A percentile compares a stretch with the other conserved stretches of the same genome.
These are phyloP conservation scores for Colletotrichum lupini DNA, from an alignment of 2,329 filamentous ascomycete genomes.

Conservation along the genomic window DNA sequence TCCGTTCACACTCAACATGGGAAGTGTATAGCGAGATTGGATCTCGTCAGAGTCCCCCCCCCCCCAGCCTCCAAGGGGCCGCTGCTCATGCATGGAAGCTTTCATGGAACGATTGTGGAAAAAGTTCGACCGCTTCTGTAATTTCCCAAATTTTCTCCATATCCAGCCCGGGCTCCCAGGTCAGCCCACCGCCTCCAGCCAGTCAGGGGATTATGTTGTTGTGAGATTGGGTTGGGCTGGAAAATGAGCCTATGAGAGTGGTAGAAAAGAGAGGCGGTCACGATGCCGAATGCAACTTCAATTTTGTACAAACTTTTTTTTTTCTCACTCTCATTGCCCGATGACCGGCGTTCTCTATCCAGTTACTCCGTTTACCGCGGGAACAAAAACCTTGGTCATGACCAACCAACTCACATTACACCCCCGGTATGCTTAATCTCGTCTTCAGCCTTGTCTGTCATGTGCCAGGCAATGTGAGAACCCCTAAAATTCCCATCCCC, in stretches of 20 bases:
- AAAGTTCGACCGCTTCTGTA: slow-evolving; percentile 2
- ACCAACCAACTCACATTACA: neutral
- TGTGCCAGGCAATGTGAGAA: neutral
- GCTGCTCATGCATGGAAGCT: slow-evolving; percentile 31
- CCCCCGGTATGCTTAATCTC: neutral
- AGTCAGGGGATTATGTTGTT: neutral
- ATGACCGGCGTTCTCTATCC: neutral
- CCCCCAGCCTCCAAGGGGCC: neutral
- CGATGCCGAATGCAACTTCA: neutral
- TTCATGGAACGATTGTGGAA: slow-evolving; percentile 26
- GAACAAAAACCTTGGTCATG: neutral
- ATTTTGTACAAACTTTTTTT: neutral
- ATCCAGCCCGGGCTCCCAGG: neutral
- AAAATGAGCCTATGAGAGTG: neutral
- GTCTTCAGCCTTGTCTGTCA: neutral
- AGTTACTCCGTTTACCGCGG: neutral
- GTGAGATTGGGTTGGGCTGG: neutral
- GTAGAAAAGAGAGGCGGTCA: neutral
- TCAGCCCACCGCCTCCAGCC: neutral
- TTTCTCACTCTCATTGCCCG: neutral
- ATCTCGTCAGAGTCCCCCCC: neutral
- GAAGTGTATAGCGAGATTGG: slow-evolving; percentile 9
- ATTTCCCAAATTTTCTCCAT: slow-evolving; percentile 1
- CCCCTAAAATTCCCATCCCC: neutral
- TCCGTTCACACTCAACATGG: slow-evolving; percentile 2